These are phyloP conservation scores for Coix lacrymajobi DNA, from an alignment of 176 grass and related monocot species.

Conservation along the genomic window DNA sequence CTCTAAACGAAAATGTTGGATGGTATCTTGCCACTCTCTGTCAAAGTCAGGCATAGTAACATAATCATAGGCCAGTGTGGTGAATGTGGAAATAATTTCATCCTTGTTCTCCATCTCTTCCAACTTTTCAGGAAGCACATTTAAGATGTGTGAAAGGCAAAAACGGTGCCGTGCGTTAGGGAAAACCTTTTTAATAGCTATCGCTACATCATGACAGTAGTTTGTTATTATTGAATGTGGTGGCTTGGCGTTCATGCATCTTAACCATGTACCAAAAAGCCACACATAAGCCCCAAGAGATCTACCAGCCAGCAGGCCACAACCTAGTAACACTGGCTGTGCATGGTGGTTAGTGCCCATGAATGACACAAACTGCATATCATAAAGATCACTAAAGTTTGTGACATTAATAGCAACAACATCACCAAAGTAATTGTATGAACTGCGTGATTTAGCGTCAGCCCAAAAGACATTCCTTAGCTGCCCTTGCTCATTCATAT, in stretches of 20 bases:
- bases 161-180: constrained; percentile 60
- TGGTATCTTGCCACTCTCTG: constrained; percentile 72
- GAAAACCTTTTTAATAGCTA: constrained; percentile 69
- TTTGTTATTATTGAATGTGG: constrained; percentile 71
- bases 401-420: constrained; percentile 62
- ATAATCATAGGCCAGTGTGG: constrained; percentile 57
- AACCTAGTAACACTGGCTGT: constrained; percentile 65
- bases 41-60: constrained; percentile 61
- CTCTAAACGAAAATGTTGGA: constrained; percentile 46
- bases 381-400: constrained; percentile 62
- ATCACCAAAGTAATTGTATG: constrained; percentile 70
- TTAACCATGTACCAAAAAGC: constrained; percentile 75
- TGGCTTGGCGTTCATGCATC: constrained; percentile 67
- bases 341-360: constrained; percentile 66
- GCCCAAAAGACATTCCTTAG: constrained; percentile 80
- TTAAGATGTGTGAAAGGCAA: constrained; percentile 73
- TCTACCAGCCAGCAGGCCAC: constrained; percentile 62
- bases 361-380: constrained; percentile 66
- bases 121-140: constrained; percentile 59
- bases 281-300: constrained; percentile 64
- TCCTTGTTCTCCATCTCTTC: constrained; percentile 50
- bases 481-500: constrained; percentile 85
- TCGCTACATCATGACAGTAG: constrained; percentile 56
- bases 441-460: constrained; percentile 71
- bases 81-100: constrained; percentile 50